A percentile compares a stretch with the other conserved stretches of the same genome.
Conservation (phyloP, 441 rosid species). For the Manihot esculenta region DNA sequence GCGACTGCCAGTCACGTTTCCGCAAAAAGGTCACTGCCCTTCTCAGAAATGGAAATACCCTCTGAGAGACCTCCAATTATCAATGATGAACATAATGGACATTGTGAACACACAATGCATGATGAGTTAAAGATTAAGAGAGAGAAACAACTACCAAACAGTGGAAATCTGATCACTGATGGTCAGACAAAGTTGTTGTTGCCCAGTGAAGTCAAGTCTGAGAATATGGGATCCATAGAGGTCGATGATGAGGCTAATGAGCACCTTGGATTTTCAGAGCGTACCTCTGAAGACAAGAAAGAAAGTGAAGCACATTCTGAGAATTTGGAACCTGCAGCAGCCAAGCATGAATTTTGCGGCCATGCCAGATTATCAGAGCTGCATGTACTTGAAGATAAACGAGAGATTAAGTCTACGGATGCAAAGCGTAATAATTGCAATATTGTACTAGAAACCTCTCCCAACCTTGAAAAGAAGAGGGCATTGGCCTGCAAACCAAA, state of each 20-base stretch:
- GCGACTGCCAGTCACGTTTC: slow-evolving; percentile 43
- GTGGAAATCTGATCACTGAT: slow-evolving; percentile 11
- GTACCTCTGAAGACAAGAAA: slow-evolving; percentile 19
- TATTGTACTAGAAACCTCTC: slow-evolving; percentile 1
- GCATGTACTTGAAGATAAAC: slow-evolving; percentile 28
- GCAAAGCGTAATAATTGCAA: slow-evolving; percentile 10
- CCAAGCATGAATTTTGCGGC: slow-evolving; percentile 20
- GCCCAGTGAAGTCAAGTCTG: slow-evolving; percentile 25
- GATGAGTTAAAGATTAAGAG: slow-evolving; percentile 22
- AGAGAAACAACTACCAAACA: slow-evolving; percentile 18
- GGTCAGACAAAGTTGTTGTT: slow-evolving; percentile 37
- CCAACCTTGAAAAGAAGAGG: slow-evolving; percentile 20
- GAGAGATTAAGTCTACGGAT: slow-evolving; percentile 14
- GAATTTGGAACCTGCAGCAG: slow-evolving; percentile 21
- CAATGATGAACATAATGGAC: slow-evolving; percentile 14
- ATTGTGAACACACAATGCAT: slow-evolving; percentile 17
- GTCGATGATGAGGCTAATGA: slow-evolving; percentile 20
- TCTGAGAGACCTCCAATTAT: slow-evolving; percentile 18
- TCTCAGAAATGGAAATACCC: slow-evolving; percentile 36
- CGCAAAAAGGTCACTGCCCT: slow-evolving; percentile 70
- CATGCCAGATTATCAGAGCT: slow-evolving; percentile 18
- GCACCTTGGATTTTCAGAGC: slow-evolving; percentile 21
- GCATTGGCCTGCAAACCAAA: slow-evolving; percentile 15
- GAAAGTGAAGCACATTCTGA: slow-evolving; percentile 19
- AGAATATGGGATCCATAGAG: slow-evolving; percentile 22